Base-by-base conservation (phyloP, 148 eudicot genomes). In the Suaeda aralocaspica region DNA sequence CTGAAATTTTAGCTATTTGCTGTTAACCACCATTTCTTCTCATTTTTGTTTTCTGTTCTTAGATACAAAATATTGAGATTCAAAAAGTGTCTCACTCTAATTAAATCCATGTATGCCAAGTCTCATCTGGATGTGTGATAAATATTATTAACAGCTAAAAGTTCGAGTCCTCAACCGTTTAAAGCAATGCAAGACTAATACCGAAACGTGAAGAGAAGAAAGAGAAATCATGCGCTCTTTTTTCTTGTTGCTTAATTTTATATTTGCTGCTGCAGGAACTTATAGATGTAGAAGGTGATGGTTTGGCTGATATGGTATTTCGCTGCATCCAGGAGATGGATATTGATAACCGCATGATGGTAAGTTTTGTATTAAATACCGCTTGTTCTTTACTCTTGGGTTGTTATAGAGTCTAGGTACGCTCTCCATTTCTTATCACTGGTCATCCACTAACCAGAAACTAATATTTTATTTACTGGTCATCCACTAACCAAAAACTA, bases 251-350 rank as follows among this genome's bases (percentile, higher is more conserved):
- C 16, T 63, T 41, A 75, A 31, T 60, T 48, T 15, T 57, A 50
- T 59, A 19, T 65, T 77, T 25, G 72, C 78, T 77, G 61, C 30
- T 84, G 75, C 83, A 91, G 98, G 97, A 91, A 70, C 97, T 94
- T 66, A 91, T 94, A 72, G 98, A 94, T 81, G 96, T 94, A 64
- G 98, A 94, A 80, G 98, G 98, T 68, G 98, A 94, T 89, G 98
- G 98, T 59, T 77, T 94, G 88, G 98, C 97, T 78, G 98, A 94
- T 79, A 91, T 94, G 98, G 97, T 91, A 76, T 94, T 94, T 65
- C 95, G 80, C 83, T 91, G 98, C 82, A 94, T 94, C 72, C 98
- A 91, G 71, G 97, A 94, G 76, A 94, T 94, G 98, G 98, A 94
- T 76, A 94, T 94, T 72, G 98, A 94, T 82, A 94, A 94, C 68